phyloP scores from a whole-genome alignment of 352 stramenopile genomes.

The Pythium dissotocum region DNA sequence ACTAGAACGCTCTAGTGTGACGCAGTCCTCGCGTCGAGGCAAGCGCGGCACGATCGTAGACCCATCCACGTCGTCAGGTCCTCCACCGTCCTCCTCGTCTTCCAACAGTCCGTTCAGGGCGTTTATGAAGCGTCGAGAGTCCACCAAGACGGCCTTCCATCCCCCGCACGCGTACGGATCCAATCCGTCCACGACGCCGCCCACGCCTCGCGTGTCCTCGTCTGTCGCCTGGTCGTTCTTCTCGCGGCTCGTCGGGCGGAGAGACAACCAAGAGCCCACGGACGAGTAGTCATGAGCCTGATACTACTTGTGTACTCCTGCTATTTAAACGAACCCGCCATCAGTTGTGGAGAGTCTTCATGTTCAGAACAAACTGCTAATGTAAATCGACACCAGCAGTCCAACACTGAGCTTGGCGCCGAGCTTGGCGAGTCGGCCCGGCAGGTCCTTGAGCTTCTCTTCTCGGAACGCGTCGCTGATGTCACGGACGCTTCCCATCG shows the following conservation, averaged over 20 bases:
- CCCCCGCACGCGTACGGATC: slow-evolving; percentile 14
- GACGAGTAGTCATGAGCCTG: not conserved
- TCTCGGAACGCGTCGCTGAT: slow-evolving; percentile 72
- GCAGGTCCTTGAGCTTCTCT: slow-evolving; percentile 59
- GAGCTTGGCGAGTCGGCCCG: slow-evolving; percentile 52
- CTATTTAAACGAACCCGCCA: not conserved
- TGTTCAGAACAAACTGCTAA: slow-evolving; percentile 35
- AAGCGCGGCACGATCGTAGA: slow-evolving; percentile 1
- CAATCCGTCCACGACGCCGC: slow-evolving; percentile 6
- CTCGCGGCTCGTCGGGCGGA: slow-evolving; percentile 44
- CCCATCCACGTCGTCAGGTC: not conserved
- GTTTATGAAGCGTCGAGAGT: slow-evolving; percentile 21
- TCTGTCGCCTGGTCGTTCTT: slow-evolving; percentile 73
- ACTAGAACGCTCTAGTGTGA: slow-evolving; percentile 23
- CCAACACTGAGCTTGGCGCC: slow-evolving; percentile 42
- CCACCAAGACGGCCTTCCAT: not conserved
- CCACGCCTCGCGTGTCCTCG: slow-evolving; percentile 47
- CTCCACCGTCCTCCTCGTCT: not conserved
- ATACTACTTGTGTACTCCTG: not conserved
- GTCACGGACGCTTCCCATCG: slow-evolving; percentile 60
- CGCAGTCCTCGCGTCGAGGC: slow-evolving; percentile 4
- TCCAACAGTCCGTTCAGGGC: slow-evolving; percentile 28
- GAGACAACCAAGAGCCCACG: slow-evolving; percentile 23
- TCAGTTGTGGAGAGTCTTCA: slow-evolving; percentile 3
- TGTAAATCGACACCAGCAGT: slow-evolving; percentile 56